Percentiles rank a stretch among this genome's conserved stretches.
Conservation (phyloP, 83 land plant species). For the Picea abies region DNA sequence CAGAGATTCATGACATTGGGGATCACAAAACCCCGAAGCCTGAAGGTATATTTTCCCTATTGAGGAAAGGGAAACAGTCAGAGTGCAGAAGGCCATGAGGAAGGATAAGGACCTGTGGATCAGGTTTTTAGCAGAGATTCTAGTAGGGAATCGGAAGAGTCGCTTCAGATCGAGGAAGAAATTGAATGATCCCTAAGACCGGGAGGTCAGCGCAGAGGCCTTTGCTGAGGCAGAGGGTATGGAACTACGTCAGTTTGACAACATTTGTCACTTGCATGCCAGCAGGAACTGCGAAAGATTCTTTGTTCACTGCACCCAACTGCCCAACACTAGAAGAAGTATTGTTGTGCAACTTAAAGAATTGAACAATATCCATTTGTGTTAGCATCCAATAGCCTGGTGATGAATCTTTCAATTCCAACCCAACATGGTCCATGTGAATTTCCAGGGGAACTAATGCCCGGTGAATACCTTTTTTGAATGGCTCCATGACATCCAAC, state of each 20-base stretch:
- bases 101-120: too few relatives aligned
- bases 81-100: too few relatives aligned
- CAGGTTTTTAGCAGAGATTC: too few relatives aligned
- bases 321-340: constrained; percentile 31
- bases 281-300: constrained; percentile 56
- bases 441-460: constrained; percentile 75
- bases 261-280: constrained; percentile 58
- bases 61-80: too few relatives aligned
- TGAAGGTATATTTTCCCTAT: too few relatives aligned
- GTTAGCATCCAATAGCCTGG: constrained; percentile 84
- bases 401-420: constrained; percentile 71
- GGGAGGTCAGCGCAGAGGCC: too few relatives aligned
- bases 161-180: too few relatives aligned
- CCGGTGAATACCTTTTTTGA: constrained; percentile 93
- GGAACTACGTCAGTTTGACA: constrained; percentile 39
- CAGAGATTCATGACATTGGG: too few relatives aligned
- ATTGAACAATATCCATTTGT: constrained; percentile 80
- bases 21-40: too few relatives aligned
- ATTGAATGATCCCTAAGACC: too few relatives aligned
- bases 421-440: constrained; percentile 50
- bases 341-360: constrained; percentile 36
- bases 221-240: too few relatives aligned
- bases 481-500: constrained; percentile 79
- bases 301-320: constrained; percentile 57
- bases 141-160: too few relatives aligned